Conservation (phyloP, 1,284 basidiomycete genomes). For the Melampsora americana region DNA sequence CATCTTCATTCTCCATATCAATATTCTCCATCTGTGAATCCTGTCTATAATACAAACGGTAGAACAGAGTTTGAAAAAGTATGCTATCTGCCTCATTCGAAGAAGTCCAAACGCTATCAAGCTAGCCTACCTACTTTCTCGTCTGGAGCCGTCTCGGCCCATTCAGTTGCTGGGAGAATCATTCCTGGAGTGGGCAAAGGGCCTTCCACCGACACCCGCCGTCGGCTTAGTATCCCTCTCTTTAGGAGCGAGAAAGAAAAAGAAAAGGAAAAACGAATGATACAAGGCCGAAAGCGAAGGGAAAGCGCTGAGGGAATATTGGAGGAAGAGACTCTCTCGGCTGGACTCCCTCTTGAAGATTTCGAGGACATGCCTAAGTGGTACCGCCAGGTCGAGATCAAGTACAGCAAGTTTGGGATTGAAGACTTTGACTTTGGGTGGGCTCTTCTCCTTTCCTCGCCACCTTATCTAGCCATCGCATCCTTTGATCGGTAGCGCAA, state of each 20-base stretch:
- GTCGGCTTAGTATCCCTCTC: conserved; percentile 59
- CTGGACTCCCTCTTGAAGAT: conserved; percentile 30
- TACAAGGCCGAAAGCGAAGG: conserved; percentile 47
- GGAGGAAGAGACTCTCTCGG: conserved; percentile 39
- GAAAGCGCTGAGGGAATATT: conserved; percentile 49
- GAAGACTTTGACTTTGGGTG: conserved; percentile 98
- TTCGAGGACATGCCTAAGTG: conserved; percentile 66
- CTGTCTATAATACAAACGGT: conserved; percentile 69
- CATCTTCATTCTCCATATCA: conserved; percentile 74
- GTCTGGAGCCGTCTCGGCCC: not conserved
- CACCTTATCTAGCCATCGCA: not conserved
- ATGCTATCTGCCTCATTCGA: conserved; percentile 33
- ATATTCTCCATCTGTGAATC: conserved; percentile 78
- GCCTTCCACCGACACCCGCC: conserved; percentile 54
- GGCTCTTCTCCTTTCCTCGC: conserved; percentile 46
- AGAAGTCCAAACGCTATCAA: conserved; percentile 43
- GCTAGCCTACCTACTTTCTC: conserved; percentile 16
- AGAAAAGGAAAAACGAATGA: conserved; percentile 51
- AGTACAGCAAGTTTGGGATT: conserved; percentile 97
- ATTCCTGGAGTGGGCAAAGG: conserved; percentile 62
- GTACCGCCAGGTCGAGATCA: conserved; percentile 91
- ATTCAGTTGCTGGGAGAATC: conserved; percentile 52
- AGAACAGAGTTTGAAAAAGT: conserved; percentile 61
- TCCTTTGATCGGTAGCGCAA: not conserved
- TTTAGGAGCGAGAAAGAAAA: conserved; percentile 78